Evolutionary conservation across 2,329 filamentous ascomycete species (phyloP).

Genomic region (Raffaelea deltoideospora): DNA sequence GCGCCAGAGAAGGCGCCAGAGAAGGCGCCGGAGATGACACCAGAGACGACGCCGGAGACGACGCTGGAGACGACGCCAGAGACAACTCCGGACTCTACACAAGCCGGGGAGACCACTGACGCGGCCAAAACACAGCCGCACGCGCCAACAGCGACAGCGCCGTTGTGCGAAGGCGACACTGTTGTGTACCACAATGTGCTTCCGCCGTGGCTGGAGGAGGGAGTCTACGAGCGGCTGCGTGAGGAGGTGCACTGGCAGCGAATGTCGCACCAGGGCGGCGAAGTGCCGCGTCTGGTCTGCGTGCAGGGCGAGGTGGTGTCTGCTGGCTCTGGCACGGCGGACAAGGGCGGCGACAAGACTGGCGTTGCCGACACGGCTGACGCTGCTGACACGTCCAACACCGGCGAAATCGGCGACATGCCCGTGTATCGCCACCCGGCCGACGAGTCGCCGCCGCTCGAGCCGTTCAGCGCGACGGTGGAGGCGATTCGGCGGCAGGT

Average conservation of each 20-base stretch:
- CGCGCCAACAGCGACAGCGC: constrained; percentile 23
- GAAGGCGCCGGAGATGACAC: not conserved
- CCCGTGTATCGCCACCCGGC: constrained; percentile 92
- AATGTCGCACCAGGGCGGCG: constrained; percentile 85
- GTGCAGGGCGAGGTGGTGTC: constrained; percentile 60
- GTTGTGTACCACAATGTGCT: constrained; percentile 58
- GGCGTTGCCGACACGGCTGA: no score
- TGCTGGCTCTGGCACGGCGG: no score
- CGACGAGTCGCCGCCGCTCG: constrained; percentile 68
- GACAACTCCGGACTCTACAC: no score
- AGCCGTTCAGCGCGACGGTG: constrained; percentile 62
- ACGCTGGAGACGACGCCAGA: not conserved
- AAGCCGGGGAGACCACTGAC: no score
- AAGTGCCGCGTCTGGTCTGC: constrained; percentile 80
- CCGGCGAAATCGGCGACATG: constrained; percentile 53
- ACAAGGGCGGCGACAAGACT: no score
- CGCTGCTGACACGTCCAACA: no score
- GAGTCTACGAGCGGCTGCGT: constrained; percentile 54
- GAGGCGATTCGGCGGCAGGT: constrained; percentile 50
- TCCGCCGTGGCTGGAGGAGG: constrained; percentile 34
- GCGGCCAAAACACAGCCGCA: no score
- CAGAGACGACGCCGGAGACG: not conserved
- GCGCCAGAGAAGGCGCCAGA: not conserved
- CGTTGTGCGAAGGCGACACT: constrained; percentile 70
- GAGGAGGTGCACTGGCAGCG: constrained; percentile 73